phyloP scores from a whole-genome alignment of 2,329 filamentous ascomycete genomes.

The Diplodia seriata region DNA sequence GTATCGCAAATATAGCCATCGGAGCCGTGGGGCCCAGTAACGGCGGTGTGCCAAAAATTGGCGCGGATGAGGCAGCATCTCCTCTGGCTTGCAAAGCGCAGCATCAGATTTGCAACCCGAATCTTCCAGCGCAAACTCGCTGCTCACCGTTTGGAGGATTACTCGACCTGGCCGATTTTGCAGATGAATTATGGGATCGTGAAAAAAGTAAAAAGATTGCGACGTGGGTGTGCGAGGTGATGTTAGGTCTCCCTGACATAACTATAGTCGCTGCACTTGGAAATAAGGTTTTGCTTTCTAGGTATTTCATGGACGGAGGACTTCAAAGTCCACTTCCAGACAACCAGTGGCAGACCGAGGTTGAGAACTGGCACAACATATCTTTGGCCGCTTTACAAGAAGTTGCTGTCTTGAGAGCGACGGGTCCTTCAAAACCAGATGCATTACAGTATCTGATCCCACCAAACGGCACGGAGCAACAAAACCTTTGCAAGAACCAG shows the following conservation, averaged over 20 bases:
- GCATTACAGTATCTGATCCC: neutral
- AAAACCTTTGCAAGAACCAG: neutral
- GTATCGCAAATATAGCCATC: too few species aligned
- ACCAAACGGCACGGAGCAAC: neutral
- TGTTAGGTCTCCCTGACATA: too few species aligned
- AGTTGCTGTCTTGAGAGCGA: neutral
- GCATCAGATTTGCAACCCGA: constrained; percentile 33
- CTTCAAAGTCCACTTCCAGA: constrained; percentile 33
- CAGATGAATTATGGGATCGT: neutral
- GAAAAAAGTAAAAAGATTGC: neutral
- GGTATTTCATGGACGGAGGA: neutral
- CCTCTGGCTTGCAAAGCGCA: constrained; percentile 31
- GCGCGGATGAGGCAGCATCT: constrained; percentile 27
- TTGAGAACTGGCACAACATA: constrained; percentile 32
- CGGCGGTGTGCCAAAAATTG: neutral
- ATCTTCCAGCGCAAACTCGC: neutral
- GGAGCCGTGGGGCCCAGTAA: neutral
- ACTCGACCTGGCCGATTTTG: fast-evolving
- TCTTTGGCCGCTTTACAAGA: constrained; percentile 34
- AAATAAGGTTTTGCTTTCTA: neutral
- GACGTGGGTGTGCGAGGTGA: too few species aligned
- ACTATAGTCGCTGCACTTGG: neutral
- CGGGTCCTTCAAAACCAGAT: neutral
- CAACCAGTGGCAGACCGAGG: constrained; percentile 37
- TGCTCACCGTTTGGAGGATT: neutral